Evolutionary conservation across 139 green algal genomes (phyloP), one percentile per base, ranked within the genome.

Genomic region (Diplosphaera chodatii): DNA sequence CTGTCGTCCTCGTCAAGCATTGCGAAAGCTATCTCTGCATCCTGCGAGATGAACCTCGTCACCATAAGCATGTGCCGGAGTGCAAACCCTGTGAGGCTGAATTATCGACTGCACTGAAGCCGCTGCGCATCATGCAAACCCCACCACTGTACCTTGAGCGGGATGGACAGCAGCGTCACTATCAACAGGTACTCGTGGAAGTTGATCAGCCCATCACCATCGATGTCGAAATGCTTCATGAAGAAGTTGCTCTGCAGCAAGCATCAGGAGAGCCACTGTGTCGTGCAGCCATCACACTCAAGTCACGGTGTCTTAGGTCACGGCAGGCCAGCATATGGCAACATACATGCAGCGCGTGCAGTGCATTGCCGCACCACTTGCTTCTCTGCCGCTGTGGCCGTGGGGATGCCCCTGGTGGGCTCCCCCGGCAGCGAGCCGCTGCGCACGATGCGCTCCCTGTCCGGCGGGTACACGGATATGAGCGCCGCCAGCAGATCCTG

Each of bases 101-200:
- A n/a, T n/a, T n/a, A n/a, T n/a, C n/a, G n/a, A n/a, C n/a, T n/a
- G n/a, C n/a, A n/a, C n/a, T n/a, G n/a, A n/a, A n/a, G n/a, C n/a
- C n/a, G n/a, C n/a, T n/a, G n/a, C n/a, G n/a, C n/a, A n/a, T n/a
- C n/a, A n/a, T n/a, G n/a, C n/a, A n/a, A n/a, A n/a, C n/a, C n/a
- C n/a, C n/a, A n/a, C n/a, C n/a, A n/a, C n/a, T n/a, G n/a, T 32
- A 74, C 74, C 74, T 79, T 55, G n/a, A 78, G 34, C 22, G 80
- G 83, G 23, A 93, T 89, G 73, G 73, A 76, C 59, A 91, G 56
- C 67, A 93, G 75, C 56, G 83, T 88, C 6, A 91, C 69, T 56
- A 96, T 72, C 20, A 96, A 76, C 41, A 92, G 73, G 77, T 88
- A 96, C 80, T 96, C 91, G 28, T 77, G 34, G 72, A 89, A 95